Evolutionary conservation across 116 monocot genomes (phyloP).

Genomic region (Zostera marina): DNA sequence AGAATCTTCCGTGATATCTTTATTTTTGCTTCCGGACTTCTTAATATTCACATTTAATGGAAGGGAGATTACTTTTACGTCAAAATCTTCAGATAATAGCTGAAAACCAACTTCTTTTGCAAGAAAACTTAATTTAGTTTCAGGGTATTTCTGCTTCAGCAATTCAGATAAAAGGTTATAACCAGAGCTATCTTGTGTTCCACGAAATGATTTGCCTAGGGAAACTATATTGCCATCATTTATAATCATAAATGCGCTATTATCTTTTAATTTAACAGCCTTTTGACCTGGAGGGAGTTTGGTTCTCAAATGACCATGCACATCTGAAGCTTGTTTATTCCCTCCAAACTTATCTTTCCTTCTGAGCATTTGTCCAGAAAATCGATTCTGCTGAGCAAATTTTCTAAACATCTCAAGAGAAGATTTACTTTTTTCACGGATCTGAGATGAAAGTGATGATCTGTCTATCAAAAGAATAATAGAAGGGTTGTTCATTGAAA

Average conservation of each 20-base stretch:
- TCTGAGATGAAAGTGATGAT: constrained; percentile 38
- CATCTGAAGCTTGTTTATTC: constrained; percentile 9
- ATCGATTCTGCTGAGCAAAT: constrained; percentile 30
- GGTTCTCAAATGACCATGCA: neutral
- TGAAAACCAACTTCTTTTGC: constrained; percentile 87
- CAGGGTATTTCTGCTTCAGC: constrained; percentile 31
- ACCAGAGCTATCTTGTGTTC: constrained; percentile 16
- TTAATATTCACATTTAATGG: constrained; percentile 12
- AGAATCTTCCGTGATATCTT: too few species aligned
- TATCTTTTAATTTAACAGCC: constrained; percentile 31
- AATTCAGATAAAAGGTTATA: constrained; percentile 44
- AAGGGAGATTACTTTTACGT: constrained; percentile 28
- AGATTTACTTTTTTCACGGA: constrained; percentile 58
- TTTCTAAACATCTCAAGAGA: constrained; percentile 52
- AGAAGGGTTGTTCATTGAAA: constrained; percentile 63
- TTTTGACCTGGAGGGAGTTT: constrained; percentile 16
- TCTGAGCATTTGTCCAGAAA: constrained; percentile 7
- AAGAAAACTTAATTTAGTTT: constrained; percentile 61
- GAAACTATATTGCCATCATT: constrained; percentile 33
- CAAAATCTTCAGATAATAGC: constrained; percentile 89
- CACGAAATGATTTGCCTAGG: constrained; percentile 8
- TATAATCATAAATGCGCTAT: constrained; percentile 36
- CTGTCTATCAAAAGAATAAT: constrained; percentile 90
- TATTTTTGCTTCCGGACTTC: neutral
- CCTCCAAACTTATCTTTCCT: constrained; percentile 1